A percentile compares a stretch with the other conserved stretches of the same genome.
Conservation (phyloP, 805 yeast genomes). For the Naumovozyma dairenensis region DNA sequence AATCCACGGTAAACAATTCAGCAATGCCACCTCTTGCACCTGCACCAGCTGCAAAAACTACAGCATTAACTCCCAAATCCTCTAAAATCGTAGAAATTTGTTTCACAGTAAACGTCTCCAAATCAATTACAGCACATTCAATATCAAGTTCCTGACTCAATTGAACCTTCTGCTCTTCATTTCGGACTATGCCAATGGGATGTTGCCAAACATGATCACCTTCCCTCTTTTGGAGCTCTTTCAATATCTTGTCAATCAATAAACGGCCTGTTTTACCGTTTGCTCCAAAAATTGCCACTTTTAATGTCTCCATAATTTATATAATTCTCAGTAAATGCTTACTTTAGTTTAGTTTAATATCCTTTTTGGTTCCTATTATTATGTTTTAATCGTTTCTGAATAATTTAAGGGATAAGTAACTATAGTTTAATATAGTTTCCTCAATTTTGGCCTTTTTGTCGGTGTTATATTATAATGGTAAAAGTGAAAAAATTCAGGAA, state of each 20-base stretch:
- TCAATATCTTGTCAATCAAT: slow-evolving; percentile 31
- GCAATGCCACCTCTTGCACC: slow-evolving; percentile 41
- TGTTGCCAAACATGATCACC: slow-evolving; percentile 24
- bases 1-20: slow-evolving; percentile 40
- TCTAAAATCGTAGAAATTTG: slow-evolving; percentile 16
- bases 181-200: slow-evolving; percentile 37
- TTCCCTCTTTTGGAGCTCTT: slow-evolving; percentile 9
- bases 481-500: no score
- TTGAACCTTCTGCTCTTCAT: slow-evolving; percentile 32
- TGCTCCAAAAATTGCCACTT: slow-evolving; percentile 46
- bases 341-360: no score
- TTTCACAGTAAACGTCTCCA: slow-evolving; percentile 29
- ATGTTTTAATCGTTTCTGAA: no score
- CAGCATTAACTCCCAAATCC: slow-evolving; percentile 28
- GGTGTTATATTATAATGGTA: no score
- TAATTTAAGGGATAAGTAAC: no score
- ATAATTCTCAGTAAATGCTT: no score
- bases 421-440: no score
- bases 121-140: slow-evolving; percentile 30
- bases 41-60: slow-evolving; percentile 53
- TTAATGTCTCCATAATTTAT: slow-evolving; percentile 8
- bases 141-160: slow-evolving; percentile 32
- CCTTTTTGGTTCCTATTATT: no score
- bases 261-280: slow-evolving; percentile 49
- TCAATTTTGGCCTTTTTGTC: no score